Percentiles rank a stretch among this genome's conserved stretches.
Conservation (phyloP, 2,329 filamentous ascomycete species). For the Emydomyces testavorans region DNA sequence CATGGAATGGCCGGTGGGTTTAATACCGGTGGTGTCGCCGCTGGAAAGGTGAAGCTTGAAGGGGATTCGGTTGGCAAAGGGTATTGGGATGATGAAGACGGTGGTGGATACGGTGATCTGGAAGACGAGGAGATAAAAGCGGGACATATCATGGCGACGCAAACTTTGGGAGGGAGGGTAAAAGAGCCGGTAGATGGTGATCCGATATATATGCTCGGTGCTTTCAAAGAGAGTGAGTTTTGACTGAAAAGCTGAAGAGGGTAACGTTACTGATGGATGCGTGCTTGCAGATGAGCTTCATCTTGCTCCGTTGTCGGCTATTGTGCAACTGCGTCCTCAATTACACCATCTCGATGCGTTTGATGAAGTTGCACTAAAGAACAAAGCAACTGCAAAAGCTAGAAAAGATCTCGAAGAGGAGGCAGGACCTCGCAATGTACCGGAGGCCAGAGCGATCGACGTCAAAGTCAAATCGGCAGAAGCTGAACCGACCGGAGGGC, state of each 20-base stretch:
- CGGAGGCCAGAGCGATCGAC: slow-evolving; percentile 64
- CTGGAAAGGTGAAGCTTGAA: slow-evolving; percentile 16
- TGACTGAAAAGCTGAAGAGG: neutral
- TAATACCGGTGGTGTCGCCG: slow-evolving; percentile 34
- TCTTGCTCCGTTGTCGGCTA: slow-evolving; percentile 68
- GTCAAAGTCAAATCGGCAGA: slow-evolving; percentile 72
- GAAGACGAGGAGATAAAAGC: slow-evolving; percentile 20
- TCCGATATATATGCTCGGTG: slow-evolving; percentile 73
- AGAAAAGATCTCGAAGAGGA: slow-evolving; percentile 38
- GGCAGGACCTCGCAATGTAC: slow-evolving; percentile 30
- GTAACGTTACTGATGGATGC: neutral
- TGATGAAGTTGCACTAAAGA: slow-evolving; percentile 48
- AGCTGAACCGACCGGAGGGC: slow-evolving; percentile 51
- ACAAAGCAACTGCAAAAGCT: slow-evolving; percentile 22
- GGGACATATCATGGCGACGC: slow-evolving; percentile 55
- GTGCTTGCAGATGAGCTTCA: slow-evolving; percentile 58
- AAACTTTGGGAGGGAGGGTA: slow-evolving; percentile 77
- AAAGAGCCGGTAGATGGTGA: slow-evolving; percentile 57
- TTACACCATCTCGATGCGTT: slow-evolving; percentile 85
- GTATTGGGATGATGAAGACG: slow-evolving; percentile 19
- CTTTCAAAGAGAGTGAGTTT: slow-evolving; percentile 69
- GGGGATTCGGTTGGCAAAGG: slow-evolving; percentile 21
- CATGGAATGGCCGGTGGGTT: slow-evolving; percentile 64
- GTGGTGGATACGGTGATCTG: slow-evolving; percentile 13
- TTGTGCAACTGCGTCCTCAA: slow-evolving; percentile 82